Conservation (phyloP, 352 stramenopile species). For the Phytopythium cucurbitacearum region DNA sequence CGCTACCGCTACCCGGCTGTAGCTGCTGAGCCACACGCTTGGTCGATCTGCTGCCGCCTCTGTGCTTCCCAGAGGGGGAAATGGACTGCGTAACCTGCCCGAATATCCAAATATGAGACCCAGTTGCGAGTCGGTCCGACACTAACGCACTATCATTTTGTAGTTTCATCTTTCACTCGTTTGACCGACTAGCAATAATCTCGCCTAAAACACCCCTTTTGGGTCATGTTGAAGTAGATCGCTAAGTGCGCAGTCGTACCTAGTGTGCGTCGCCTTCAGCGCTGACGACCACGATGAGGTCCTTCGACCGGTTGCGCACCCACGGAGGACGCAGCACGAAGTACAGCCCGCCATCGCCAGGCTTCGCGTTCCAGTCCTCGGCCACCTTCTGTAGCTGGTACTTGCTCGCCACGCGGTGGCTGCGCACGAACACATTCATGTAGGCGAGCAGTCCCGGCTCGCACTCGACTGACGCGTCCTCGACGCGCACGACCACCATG, state of each 20-base stretch:
- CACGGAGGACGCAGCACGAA: conserved; percentile 58
- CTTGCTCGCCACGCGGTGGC: conserved; percentile 51
- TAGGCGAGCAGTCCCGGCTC: conserved; percentile 68
- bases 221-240: conserved; percentile 6
- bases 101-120: no score
- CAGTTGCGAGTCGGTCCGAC: no score
- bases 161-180: no score
- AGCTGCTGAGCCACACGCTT: no score
- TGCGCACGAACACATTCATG: conserved; percentile 80
- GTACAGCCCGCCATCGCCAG: conserved; percentile 52
- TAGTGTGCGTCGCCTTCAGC: background rate
- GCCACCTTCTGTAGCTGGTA: conserved; percentile 74
- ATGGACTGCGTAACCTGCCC: no score
- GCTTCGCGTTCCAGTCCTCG: conserved; percentile 77
- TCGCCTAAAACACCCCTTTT: no score
- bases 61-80: no score
- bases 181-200: no score
- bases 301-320: conserved; percentile 58
- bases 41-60: no score
- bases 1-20: no score
- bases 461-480: conserved; percentile 35
- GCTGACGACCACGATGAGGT: conserved; percentile 39
- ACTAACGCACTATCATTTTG: no score
- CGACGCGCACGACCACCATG: conserved; percentile 58
- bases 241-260: no score